Base-by-base conservation (phyloP, 306 rosid species). In the Hippophae rhamnoides region DNA sequence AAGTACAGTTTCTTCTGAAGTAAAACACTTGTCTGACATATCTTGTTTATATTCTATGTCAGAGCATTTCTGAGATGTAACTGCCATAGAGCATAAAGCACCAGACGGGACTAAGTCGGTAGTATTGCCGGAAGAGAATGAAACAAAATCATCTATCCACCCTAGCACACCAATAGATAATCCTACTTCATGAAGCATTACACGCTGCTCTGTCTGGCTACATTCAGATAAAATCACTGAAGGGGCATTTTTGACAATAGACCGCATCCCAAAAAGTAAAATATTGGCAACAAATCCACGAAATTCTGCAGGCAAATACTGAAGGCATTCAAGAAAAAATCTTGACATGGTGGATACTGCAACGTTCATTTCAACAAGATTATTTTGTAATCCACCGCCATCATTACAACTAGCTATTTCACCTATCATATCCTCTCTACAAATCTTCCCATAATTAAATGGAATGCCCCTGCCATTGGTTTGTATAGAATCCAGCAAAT, bases 131-230 rank as follows among this genome's bases (percentile, higher is more conserved):
- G 82, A 81, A 64, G 72, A 73, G 61, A 87, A 71, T 60, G 76
- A 69, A 70, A 67, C 65, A 74, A 79, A 77, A 74, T 90, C 96
- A 69, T 75, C 64, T 52, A 83, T 83, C 98, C 98, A 90, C 74
- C 85, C 95, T 7, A 74, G 61, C 59, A 90, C 68, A 62, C 98
- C 96, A 50, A 76, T 80, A 62, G 86, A 79, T 45, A 87, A 67
- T 54, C 98, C 98, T 55, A 87, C 75, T 70, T 83, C 96, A 69
- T 90, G 98, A 76, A 90, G 92, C 92, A 83, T 81, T 57, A 90
- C 70, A 54, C 74, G 95, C 70, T 87, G 82, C 68, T 83, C 87
- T 58, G 63, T 61, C 64, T 70, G 76, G 72, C 55, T 80, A 78
- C 92, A 83, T 70, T 78, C 96, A 56, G 67, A 61, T 78, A 90